Evolutionary conservation across 176 grass and related monocot species (phyloP), one percentile per base, ranked within the genome.

Genomic region (Paspalum notatum): DNA sequence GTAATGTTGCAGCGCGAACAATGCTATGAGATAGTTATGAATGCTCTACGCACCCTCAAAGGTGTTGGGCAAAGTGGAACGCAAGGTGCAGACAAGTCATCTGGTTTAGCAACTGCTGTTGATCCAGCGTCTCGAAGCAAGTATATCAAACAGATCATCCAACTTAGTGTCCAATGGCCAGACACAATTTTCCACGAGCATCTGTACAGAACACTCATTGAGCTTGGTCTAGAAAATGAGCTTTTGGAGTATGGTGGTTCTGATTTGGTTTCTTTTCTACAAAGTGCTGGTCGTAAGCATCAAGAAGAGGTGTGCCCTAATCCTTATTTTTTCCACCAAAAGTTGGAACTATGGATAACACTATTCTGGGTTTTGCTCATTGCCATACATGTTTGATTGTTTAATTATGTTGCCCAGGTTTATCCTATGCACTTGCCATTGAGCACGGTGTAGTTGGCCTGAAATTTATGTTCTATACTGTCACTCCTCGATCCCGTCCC

Each of bases 181-280:
- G 92, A 94, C 66, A 91, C 90, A 62, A 54, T 80, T 66, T 95
- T 98, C 80, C 95, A 94, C 46, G 95, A 98, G 66, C 86, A 95
- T 89, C 80, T 98, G 46, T 98, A 98, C 72, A 88, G 67, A 74
- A 87, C 95, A 22, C 86, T 98, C 42, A 93, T 98, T 62, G 92
- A 93, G 27, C 78, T 98, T 3, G 88, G 92, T 72, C 80, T 98
- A 71, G 95, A 98, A 82, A 92, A 91, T 91, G 92, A 98, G 84
- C 87, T 98, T 87, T 54, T 98, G 81, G 90, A 98, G 72, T 98
- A 89, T 86, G 95, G 95, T 71, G 95, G 95, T 27, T 88, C 90
- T 15, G 95, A 98, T 90, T 87, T 98, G 88, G 95, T 98, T 70
- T 58, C 86, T 7, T 98, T 98, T 92, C 80, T 98, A 42, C 90